phyloP scores from a whole-genome alignment of 768 basidiomycete genomes.

The Leccinum pellstonianum region DNA sequence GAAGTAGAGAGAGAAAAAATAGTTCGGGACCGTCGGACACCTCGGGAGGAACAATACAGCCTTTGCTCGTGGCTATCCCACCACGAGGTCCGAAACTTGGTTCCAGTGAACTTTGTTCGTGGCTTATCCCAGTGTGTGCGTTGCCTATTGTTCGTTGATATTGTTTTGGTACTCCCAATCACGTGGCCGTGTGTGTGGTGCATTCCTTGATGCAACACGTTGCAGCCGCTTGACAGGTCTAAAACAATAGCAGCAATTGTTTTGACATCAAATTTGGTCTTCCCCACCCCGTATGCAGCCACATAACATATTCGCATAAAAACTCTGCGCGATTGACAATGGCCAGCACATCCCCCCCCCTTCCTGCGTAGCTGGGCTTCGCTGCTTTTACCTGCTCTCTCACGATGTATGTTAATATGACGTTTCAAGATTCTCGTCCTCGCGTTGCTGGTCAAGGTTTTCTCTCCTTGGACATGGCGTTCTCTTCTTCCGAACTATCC shows the following conservation, averaged over 20 bases:
- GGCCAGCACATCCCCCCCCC: neutral
- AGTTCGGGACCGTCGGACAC: neutral
- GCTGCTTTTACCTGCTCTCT: slow-evolving; percentile 15
- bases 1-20: neutral
- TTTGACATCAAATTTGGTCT: slow-evolving; percentile 16
- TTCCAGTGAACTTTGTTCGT: slow-evolving; percentile 11
- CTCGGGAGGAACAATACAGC: slow-evolving; percentile 15
- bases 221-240: neutral
- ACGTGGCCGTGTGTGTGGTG: slow-evolving; percentile 20
- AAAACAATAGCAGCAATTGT: slow-evolving; percentile 33
- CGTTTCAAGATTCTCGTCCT: slow-evolving; percentile 16
- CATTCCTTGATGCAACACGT: neutral
- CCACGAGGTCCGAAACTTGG: neutral
- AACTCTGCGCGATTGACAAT: slow-evolving; percentile 4
- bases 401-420: slow-evolving; percentile 19
- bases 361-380: slow-evolving; percentile 31
- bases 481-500: slow-evolving; percentile 13
- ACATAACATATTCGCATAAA: slow-evolving; percentile 18
- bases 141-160: slow-evolving; percentile 26
- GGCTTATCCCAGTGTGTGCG: neutral
- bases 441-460: slow-evolving; percentile 32
- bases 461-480: slow-evolving; percentile 11
- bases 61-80: slow-evolving; percentile 10
- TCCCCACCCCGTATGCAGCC: slow-evolving; percentile 3
- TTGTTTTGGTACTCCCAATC: slow-evolving; percentile 6